Base-by-base conservation (phyloP, 257 asterid species). In the Penstemon davidsonii region DNA sequence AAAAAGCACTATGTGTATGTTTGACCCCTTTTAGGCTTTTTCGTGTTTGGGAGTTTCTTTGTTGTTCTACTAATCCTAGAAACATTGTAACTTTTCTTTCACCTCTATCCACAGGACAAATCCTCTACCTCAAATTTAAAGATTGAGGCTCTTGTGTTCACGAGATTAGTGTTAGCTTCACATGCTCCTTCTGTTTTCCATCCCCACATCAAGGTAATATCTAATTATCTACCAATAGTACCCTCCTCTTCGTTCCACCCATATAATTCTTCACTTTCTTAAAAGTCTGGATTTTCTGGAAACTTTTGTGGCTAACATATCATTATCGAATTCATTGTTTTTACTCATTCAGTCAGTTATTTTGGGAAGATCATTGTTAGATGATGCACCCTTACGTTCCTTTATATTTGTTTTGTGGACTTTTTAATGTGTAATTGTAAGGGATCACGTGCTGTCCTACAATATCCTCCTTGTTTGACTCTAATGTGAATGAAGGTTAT, bases 111-210 rank as follows among this genome's bases (percentile, higher is more conserved):
- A 62, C 96, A 94, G 99, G 99, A 94, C 67, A 94, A 94, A 72
- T 89, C 99, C 15, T 91, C 99, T 67, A 94, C 99, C 68, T 94
- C 99, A 45, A 94, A 91, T 76, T 77, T 94, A 68, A 94, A 94
- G 91, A 91, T 89, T 66, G 99, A 94, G 77, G 98, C 99, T 78
- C 99, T 94, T 70, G 89, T 87, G 68, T 94, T 94, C 79, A 84
- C 96, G 40, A 91, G 96, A 91, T 82, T 94, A 81, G 96, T 91
- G 75, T 79, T 94, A 76, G 88, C 95, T 56, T 94, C 96, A 9
- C 99, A 91, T 52, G 83, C 83, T 36, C 91, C 99, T 75, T 50
- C 90, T 71, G 98, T 87, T 84, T 94, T 94, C 89, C 95, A 88
- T 79, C 99, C 99, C 69, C 75, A 89, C 71, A 91, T 91, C 60